phyloP scores from a whole-genome alignment of 2,329 filamentous ascomycete species.

The Pestalotiopsis sp. region DNA sequence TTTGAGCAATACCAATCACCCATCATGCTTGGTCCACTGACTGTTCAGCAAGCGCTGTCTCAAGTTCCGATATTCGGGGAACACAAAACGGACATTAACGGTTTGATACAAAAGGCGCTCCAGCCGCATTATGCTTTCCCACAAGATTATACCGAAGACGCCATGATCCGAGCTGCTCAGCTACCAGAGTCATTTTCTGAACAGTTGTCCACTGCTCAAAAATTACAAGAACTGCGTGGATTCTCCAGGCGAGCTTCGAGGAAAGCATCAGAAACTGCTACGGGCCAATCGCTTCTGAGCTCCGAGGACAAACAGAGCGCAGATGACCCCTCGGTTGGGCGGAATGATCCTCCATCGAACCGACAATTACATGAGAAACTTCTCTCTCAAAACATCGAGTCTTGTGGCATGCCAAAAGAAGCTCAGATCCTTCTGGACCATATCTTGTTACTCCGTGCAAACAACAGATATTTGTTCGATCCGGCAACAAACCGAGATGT shows the following conservation, averaged over 20 bases:
- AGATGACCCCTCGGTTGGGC: constrained; percentile 39
- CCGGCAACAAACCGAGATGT: constrained; percentile 66
- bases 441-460: constrained; percentile 60
- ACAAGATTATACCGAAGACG: constrained; percentile 37
- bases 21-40: constrained; percentile 56
- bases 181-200: constrained; percentile 45
- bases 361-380: constrained; percentile 61
- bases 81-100: constrained; percentile 45
- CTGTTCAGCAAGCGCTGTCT: constrained; percentile 55
- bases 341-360: constrained; percentile 46
- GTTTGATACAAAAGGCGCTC: constrained; percentile 45
- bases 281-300: constrained; percentile 16
- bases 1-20: constrained; percentile 58
- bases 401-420: constrained; percentile 49
- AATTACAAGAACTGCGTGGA: constrained; percentile 49
- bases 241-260: constrained; percentile 29
- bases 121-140: constrained; percentile 35
- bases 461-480: constrained; percentile 66
- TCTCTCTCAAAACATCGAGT: constrained; percentile 46
- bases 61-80: constrained; percentile 61
- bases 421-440: constrained; percentile 59
- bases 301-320: constrained; percentile 32
- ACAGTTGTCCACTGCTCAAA: constrained; percentile 48
- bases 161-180: constrained; percentile 34
- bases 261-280: constrained; percentile 17